phyloP scores from a whole-genome alignment of 106 monocot species.

The Dendrobium nobile region DNA sequence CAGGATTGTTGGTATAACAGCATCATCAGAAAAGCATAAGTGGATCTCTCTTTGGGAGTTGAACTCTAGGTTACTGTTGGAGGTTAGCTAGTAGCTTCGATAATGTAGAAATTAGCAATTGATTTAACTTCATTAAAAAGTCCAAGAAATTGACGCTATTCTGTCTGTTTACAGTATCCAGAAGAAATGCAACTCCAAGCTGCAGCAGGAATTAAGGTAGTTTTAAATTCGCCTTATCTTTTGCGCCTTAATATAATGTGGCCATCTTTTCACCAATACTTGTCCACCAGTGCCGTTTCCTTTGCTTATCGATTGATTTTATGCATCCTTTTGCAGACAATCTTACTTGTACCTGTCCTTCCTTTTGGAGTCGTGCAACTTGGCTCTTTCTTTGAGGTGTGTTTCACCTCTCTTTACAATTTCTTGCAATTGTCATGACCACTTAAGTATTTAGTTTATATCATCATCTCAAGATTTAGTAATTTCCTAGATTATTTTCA shows the following conservation, averaged over 20 bases:
- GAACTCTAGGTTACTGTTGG: conserved; percentile 15
- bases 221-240: background rate
- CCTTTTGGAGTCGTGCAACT: conserved; percentile 71
- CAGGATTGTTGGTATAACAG: conserved; percentile 64
- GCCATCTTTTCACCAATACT: background rate
- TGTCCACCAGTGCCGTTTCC: background rate
- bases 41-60: conserved; percentile 31
- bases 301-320: background rate
- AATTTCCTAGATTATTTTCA: too few species aligned
- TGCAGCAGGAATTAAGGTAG: conserved; percentile 73
- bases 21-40: conserved; percentile 30
- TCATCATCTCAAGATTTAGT: too few species aligned
- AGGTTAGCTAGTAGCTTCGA: conserved; percentile 24
- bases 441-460: too few species aligned
- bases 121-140: too few species aligned
- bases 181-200: conserved; percentile 52
- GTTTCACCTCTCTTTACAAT: background rate
- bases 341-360: conserved; percentile 59
- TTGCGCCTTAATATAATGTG: background rate
- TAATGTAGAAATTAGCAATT: background rate
- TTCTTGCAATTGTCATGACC: too few species aligned
- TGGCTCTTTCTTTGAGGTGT: conserved; percentile 63
- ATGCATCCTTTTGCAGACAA: conserved; percentile 45
- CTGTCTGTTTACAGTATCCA: conserved; percentile 30
- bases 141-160: background rate